Conservation (phyloP, 2,329 filamentous ascomycete genomes). For the Thielaviopsis cerberus region DNA sequence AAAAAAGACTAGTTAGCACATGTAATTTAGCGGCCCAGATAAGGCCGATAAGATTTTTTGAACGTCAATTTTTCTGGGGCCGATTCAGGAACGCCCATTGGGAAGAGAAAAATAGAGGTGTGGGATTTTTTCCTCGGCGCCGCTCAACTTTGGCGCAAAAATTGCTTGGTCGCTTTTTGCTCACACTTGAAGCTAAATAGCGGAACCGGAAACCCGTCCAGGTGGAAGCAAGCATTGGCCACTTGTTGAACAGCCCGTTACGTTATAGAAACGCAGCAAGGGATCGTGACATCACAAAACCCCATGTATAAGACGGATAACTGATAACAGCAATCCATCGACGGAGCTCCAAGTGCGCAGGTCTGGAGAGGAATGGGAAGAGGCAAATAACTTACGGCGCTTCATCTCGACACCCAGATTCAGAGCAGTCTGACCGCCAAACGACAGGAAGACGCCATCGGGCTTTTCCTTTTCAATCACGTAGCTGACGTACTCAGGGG, state of each 20-base stretch:
- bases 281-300: constrained; percentile 1
- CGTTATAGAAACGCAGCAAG: constrained; percentile 3
- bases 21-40: not conserved
- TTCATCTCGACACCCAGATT: constrained; percentile 97
- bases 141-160: not conserved
- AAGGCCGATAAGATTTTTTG: not conserved
- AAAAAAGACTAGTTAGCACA: constrained; percentile 1
- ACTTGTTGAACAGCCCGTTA: constrained; percentile 1
- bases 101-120: not conserved
- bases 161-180: not conserved
- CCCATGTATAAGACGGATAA: not conserved
- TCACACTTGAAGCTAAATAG: not conserved
- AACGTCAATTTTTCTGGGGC: not conserved
- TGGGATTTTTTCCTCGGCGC: not conserved
- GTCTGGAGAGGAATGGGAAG: not conserved
- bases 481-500: constrained; percentile 90
- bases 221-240: constrained; percentile 8
- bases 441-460: constrained; percentile 92
- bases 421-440: constrained; percentile 90
- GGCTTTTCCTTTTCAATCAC: constrained; percentile 92
- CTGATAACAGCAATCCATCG: not conserved
- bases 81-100: not conserved
- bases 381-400: constrained; percentile 30
- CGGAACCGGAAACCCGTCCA: constrained; percentile 4
- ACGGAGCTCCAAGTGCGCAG: constrained; percentile 6